Conservation (phyloP, 139 green algal species). For the Tetradesmus lagerheimii region DNA sequence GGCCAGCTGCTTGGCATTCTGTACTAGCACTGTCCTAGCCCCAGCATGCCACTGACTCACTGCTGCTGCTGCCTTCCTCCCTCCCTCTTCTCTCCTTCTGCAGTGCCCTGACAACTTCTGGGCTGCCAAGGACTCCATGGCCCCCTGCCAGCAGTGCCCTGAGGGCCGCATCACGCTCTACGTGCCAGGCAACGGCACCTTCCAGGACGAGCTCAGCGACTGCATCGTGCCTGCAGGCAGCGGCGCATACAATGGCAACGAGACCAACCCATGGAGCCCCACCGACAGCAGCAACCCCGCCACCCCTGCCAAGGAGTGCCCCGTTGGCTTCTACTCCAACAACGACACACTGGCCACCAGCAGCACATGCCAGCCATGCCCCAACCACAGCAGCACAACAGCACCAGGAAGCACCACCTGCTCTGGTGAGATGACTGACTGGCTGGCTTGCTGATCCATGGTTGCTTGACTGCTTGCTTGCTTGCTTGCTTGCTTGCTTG, state of each 20-base stretch:
- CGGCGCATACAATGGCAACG: neutral
- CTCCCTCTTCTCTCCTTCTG: neutral
- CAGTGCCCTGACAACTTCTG: conserved; percentile 5
- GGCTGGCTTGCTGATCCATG: neutral
- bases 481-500: neutral
- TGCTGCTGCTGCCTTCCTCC: too few species aligned
- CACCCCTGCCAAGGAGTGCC: neutral
- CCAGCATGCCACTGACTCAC: too few species aligned
- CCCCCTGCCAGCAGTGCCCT: neutral
- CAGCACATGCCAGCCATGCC: neutral
- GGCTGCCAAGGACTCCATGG: neutral
- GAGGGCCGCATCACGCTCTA: neutral
- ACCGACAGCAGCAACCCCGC: neutral
- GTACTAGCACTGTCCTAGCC: too few species aligned
- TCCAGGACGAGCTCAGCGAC: neutral
- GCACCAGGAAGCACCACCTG: neutral
- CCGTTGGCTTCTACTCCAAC: neutral
- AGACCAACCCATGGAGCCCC: neutral
- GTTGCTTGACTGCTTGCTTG: too few species aligned
- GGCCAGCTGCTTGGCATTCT: too few species aligned
- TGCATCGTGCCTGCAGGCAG: neutral
- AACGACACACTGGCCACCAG: neutral
- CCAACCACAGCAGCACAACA: neutral
- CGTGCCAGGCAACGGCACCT: neutral
- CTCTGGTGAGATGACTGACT: neutral